Evolutionary conservation across 257 asterid genomes (phyloP).

Genomic region (Cordia subcordata): DNA sequence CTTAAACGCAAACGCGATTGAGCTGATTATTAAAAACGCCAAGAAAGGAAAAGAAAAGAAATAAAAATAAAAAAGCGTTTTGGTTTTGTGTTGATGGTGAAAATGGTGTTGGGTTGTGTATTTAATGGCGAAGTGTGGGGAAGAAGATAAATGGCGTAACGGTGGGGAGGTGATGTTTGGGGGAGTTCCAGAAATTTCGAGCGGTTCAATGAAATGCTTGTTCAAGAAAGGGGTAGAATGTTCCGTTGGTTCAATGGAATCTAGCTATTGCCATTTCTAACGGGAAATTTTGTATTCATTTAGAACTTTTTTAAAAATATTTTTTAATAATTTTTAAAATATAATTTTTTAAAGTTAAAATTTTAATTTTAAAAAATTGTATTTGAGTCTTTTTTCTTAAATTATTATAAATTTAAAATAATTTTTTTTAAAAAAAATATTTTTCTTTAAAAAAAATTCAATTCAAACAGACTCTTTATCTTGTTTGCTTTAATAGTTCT

Average conservation of each 20-base stretch:
- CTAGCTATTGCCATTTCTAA: neutral
- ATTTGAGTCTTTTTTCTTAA: no score
- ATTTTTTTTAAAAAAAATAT: no score
- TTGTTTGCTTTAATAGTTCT: no score
- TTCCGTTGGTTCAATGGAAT: constrained; percentile 16
- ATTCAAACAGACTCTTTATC: no score
- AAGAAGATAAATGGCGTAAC: constrained; percentile 5
- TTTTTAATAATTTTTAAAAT: no score
- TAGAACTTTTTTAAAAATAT: no score
- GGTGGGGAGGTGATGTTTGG: constrained; percentile 21
- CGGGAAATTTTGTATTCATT: no score
- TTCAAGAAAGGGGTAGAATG: constrained; percentile 28
- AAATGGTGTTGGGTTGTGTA: neutral
- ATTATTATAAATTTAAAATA: no score
- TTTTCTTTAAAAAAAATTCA: no score
- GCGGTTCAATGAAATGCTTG: neutral
- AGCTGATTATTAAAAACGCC: no score
- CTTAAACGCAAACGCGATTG: constrained; percentile 6
- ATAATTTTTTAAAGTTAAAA: no score
- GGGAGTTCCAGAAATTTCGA: constrained; percentile 48
- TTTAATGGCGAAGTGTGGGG: constrained; percentile 1
- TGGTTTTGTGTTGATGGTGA: neutral
- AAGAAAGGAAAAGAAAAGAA: neutral
- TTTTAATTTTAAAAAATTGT: no score
- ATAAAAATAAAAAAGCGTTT: neutral